phyloP scores from a whole-genome alignment of 495 filamentous ascomycete genomes.

The Podospora sp. region DNA sequence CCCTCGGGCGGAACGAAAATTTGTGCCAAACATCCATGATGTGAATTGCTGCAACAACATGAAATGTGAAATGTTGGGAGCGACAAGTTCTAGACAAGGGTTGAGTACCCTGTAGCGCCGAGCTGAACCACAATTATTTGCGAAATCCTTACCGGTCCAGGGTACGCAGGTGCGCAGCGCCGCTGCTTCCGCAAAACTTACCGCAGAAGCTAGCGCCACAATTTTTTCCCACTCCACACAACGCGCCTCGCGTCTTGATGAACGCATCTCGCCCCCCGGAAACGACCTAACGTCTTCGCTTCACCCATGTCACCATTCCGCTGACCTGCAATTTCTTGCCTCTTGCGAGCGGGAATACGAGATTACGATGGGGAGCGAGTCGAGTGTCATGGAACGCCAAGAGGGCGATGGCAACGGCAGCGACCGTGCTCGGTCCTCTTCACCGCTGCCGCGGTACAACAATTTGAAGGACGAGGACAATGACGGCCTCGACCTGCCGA shows the following conservation, averaged over 20 bases:
- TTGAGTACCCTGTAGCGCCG: too few relatives aligned
- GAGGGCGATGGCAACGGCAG: background rate
- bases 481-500: background rate
- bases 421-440: background rate
- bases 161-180: background rate
- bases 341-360: background rate
- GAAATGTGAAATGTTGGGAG: too few relatives aligned
- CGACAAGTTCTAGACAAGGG: too few relatives aligned
- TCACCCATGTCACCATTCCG: background rate
- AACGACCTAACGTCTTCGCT: background rate
- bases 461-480: background rate
- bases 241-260: background rate
- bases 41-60: too few relatives aligned
- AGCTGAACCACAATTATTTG: too few relatives aligned
- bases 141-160: too few relatives aligned
- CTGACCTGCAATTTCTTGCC: background rate
- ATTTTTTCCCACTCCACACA: background rate
- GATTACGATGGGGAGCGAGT: background rate
- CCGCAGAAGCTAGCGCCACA: background rate
- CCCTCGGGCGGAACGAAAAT: too few relatives aligned
- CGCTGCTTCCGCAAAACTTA: background rate
- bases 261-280: background rate
- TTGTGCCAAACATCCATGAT: too few relatives aligned
- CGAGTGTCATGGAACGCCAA: background rate
- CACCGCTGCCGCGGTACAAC: background rate